Evolutionary conservation across 169 alveolate species (phyloP).

Genomic region (Cryptosporidium ubiquitum): DNA sequence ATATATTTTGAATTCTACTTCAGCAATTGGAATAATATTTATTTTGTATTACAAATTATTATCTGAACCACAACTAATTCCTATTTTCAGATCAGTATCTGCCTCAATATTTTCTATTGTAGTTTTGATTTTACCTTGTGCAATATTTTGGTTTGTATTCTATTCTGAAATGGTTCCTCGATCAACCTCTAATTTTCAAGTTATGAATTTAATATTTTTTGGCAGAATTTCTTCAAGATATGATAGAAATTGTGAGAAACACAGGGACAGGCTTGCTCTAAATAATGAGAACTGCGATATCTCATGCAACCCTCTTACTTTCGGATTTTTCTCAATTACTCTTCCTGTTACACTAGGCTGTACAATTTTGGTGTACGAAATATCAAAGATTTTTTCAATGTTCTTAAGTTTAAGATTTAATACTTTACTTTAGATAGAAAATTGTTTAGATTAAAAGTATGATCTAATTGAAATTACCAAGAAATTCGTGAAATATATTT

Average conservation of each 20-base stretch:
- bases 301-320: constrained; percentile 43
- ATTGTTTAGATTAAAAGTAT: neutral
- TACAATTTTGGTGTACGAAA: constrained; percentile 22
- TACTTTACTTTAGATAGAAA: neutral
- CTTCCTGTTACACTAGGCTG: constrained; percentile 18
- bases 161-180: constrained; percentile 53
- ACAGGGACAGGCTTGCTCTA: neutral
- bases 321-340: constrained; percentile 41
- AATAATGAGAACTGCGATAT: neutral
- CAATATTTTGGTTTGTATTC: constrained; percentile 59
- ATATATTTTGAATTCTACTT: neutral
- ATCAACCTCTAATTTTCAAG: neutral
- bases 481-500: too few relatives aligned
- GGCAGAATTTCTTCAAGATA: constrained; percentile 29
- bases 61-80: constrained; percentile 24
- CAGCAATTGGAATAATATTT: constrained; percentile 37
- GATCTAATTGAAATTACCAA: too few relatives aligned
- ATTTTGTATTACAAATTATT: neutral
- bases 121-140: constrained; percentile 26
- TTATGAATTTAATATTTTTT: constrained; percentile 25
- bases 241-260: constrained; percentile 1
- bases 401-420: neutral
- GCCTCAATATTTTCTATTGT: constrained; percentile 17
- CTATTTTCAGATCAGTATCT: constrained; percentile 25
- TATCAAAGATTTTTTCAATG: neutral